These are phyloP conservation scores for Clonostachys solani DNA, from an alignment of 2,329 filamentous ascomycete genomes.

Conservation along the genomic window DNA sequence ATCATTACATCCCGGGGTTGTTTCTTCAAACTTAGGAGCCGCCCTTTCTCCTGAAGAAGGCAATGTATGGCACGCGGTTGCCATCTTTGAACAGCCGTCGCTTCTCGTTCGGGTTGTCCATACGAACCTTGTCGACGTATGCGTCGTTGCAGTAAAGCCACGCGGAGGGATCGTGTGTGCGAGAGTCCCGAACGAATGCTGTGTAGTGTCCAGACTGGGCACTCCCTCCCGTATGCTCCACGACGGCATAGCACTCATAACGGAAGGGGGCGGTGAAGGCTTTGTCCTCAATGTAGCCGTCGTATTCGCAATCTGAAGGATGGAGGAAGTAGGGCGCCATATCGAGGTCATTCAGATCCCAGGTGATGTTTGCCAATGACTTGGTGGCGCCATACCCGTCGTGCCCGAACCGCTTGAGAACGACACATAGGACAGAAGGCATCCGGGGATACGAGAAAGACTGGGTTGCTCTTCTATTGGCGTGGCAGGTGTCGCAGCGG, in stretches of 20 bases:
- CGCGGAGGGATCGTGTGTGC: slow-evolving; percentile 29
- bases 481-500: slow-evolving; percentile 72
- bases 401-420: slow-evolving; percentile 59
- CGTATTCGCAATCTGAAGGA: slow-evolving; percentile 18
- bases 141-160: slow-evolving; percentile 49
- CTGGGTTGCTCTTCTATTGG: slow-evolving; percentile 62
- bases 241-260: slow-evolving; percentile 85
- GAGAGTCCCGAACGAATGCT: slow-evolving; percentile 59
- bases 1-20: no score
- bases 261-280: slow-evolving; percentile 53
- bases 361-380: slow-evolving; percentile 67
- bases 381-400: slow-evolving; percentile 42
- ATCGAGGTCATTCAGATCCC: slow-evolving; percentile 69
- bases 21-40: not conserved
- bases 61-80: slow-evolving; percentile 38
- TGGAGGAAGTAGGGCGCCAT: slow-evolving; percentile 38
- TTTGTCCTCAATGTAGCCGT: slow-evolving; percentile 19
- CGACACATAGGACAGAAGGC: slow-evolving; percentile 74
- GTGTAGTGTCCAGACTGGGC: slow-evolving; percentile 78
- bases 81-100: slow-evolving; percentile 31
- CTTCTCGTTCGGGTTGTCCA: slow-evolving; percentile 29
- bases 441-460: slow-evolving; percentile 72
- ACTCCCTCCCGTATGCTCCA: slow-evolving; percentile 68
- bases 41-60: slow-evolving; percentile 37
- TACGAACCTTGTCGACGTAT: slow-evolving; percentile 29